phyloP scores from a whole-genome alignment of 768 basidiomycete genomes.

The Naganishia friedmannii region DNA sequence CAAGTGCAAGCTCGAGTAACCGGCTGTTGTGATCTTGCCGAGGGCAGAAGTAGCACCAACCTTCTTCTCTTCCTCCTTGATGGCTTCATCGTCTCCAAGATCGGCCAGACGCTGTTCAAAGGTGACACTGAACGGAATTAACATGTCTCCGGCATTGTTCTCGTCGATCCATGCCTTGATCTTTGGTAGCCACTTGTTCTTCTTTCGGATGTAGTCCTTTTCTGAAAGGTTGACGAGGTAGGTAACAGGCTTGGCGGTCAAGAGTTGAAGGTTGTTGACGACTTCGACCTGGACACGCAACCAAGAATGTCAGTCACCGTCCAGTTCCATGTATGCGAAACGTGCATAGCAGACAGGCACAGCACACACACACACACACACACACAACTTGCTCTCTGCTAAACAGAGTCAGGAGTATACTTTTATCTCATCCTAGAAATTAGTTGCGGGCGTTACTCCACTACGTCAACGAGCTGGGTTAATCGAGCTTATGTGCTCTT shows the following conservation, averaged over 20 bases:
- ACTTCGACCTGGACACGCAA: slow-evolving; percentile 44
- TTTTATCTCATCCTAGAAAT: slow-evolving; percentile 62
- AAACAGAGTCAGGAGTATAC: slow-evolving; percentile 41
- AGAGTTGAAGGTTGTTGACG: slow-evolving; percentile 64
- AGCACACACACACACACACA: too few relatives aligned
- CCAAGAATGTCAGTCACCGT: background rate
- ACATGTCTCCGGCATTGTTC: slow-evolving; percentile 89
- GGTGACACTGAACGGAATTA: slow-evolving; percentile 95
- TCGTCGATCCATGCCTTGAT: slow-evolving; percentile 98
- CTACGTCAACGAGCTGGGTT: slow-evolving; percentile 92
- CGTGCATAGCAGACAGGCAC: background rate
- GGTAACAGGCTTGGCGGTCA: slow-evolving; percentile 94
- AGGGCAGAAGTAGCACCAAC: slow-evolving; percentile 67
- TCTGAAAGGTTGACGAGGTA: slow-evolving; percentile 98
- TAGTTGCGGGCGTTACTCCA: slow-evolving; percentile 81
- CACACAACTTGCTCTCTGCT: slow-evolving; percentile 10
- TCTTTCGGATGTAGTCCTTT: slow-evolving; percentile 89
- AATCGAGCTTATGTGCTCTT: slow-evolving; percentile 73
- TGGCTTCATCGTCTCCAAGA: slow-evolving; percentile 62
- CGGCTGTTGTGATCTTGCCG: slow-evolving; percentile 91
- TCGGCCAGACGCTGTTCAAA: slow-evolving; percentile 83
- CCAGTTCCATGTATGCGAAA: background rate
- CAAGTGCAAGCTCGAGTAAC: slow-evolving; percentile 57
- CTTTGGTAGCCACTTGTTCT: slow-evolving; percentile 98
- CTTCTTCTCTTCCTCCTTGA: slow-evolving; percentile 69